phyloP scores from a whole-genome alignment of 768 basidiomycete species.

The Mycena galericulata region DNA sequence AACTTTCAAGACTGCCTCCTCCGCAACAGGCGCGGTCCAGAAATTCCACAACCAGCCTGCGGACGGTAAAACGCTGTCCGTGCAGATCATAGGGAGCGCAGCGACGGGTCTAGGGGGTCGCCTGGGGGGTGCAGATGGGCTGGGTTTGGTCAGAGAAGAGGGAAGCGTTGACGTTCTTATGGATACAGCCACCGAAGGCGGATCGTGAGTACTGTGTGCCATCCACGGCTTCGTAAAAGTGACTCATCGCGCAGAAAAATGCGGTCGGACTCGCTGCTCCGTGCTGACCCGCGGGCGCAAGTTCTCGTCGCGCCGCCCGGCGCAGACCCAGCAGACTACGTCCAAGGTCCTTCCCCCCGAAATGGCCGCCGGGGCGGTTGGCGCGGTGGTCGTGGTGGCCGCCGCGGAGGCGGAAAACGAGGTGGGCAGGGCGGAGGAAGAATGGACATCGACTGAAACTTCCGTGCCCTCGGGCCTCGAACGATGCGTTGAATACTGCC shows the following conservation, averaged over 20 bases:
- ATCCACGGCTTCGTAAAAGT: background rate
- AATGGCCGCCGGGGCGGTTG: constrained; percentile 51
- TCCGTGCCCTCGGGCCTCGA: background rate
- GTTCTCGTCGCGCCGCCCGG: constrained; percentile 79
- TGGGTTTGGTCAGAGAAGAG: constrained; percentile 65
- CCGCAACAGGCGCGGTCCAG: constrained; percentile 75
- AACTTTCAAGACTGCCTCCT: constrained; percentile 73
- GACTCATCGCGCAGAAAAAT: constrained; percentile 68
- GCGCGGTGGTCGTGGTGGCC: constrained; percentile 46
- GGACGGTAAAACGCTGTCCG: constrained; percentile 80
- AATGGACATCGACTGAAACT: constrained; percentile 68
- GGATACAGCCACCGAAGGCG: constrained; percentile 55
- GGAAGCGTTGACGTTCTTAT: constrained; percentile 73
- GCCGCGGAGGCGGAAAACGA: constrained; percentile 53
- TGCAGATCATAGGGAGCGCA: constrained; percentile 68
- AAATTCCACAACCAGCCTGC: constrained; percentile 87
- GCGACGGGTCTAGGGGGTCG: constrained; percentile 68
- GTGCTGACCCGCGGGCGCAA: constrained; percentile 71
- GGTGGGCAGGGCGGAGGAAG: constrained; percentile 50
- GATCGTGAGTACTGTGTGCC: constrained; percentile 66
- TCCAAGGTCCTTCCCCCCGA: constrained; percentile 48
- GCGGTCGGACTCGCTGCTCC: constrained; percentile 83
- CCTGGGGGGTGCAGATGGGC: constrained; percentile 64
- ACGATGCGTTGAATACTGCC: constrained; percentile 26
- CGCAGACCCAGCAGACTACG: constrained; percentile 65